Conservation (phyloP, 148 eudicot species). For the Diospyros lotus region DNA sequence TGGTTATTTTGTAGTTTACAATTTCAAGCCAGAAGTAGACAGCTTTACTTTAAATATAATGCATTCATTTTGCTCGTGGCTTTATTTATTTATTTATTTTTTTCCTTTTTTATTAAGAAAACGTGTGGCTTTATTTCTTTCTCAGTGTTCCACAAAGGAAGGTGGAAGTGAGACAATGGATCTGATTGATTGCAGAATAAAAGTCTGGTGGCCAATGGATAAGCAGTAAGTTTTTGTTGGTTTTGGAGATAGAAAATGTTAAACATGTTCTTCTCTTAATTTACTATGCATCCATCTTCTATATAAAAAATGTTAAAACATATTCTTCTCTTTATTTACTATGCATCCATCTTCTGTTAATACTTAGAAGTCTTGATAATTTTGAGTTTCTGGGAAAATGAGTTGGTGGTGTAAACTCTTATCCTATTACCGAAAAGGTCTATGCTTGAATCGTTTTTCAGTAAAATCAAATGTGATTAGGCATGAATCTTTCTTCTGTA, state of each 20-base stretch:
- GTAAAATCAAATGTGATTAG: not conserved
- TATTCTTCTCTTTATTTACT: not conserved
- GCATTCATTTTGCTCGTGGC: too few species aligned
- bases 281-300: not conserved
- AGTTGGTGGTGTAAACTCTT: not conserved
- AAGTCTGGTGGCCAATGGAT: slow-evolving; percentile 98
- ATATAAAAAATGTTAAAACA: not conserved
- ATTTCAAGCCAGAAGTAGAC: not conserved
- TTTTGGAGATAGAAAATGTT: not conserved
- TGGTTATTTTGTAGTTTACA: not conserved
- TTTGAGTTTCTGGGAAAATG: not conserved
- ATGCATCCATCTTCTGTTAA: not conserved
- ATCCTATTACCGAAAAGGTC: not conserved
- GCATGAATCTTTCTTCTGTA: not conserved
- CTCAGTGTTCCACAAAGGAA: slow-evolving; percentile 67
- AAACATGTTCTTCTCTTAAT: not conserved
- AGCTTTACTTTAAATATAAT: too few species aligned
- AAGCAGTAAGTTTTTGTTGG: slow-evolving; percentile 56
- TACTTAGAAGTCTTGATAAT: not conserved
- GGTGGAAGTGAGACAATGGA: slow-evolving; percentile 50
- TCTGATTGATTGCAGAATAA: slow-evolving; percentile 77
- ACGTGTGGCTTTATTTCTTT: slow-evolving; percentile 12
- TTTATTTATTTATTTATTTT: too few species aligned
- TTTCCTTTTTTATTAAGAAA: too few species aligned
- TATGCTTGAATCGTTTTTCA: not conserved